Percentiles rank a stretch among this genome's conserved stretches.
Conservation (phyloP, 495 filamentous ascomycete species). For the Podospora appendiculata region DNA sequence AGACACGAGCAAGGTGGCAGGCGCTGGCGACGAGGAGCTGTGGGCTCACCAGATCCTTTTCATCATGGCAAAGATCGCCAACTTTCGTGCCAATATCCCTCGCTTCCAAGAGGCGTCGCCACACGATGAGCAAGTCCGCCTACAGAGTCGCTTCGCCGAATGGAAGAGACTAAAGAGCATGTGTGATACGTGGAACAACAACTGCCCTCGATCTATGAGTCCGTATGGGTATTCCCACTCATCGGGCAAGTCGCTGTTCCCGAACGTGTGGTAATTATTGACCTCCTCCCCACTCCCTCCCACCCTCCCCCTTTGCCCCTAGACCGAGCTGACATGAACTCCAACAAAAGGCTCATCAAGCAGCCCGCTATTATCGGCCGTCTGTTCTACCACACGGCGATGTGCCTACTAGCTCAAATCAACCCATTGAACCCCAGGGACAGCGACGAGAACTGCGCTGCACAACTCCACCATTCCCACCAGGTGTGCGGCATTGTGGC, state of each 20-base stretch:
- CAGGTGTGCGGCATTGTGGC: slow-evolving; percentile 84
- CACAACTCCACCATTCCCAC: slow-evolving; percentile 64
- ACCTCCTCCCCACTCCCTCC: neutral
- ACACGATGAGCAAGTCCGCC: slow-evolving; percentile 52
- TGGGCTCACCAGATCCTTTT: slow-evolving; percentile 91
- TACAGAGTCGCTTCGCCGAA: slow-evolving; percentile 60
- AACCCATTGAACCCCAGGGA: slow-evolving; percentile 52
- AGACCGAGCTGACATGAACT: slow-evolving; percentile 7
- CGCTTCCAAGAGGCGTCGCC: slow-evolving; percentile 51
- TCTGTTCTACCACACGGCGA: slow-evolving; percentile 85
- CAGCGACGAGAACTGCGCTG: slow-evolving; percentile 58
- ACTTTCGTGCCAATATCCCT: slow-evolving; percentile 66
- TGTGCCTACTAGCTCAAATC: slow-evolving; percentile 71
- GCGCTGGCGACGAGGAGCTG: slow-evolving; percentile 63
- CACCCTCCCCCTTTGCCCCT: neutral
- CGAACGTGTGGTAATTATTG: slow-evolving; percentile 66
- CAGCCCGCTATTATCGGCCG: slow-evolving; percentile 71
- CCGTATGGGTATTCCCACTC: slow-evolving; percentile 72
- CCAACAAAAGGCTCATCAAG: slow-evolving; percentile 61
- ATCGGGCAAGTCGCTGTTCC: slow-evolving; percentile 64
- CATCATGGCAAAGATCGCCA: slow-evolving; percentile 79
- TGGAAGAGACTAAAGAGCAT: slow-evolving; percentile 68
- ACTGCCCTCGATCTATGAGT: slow-evolving; percentile 76
- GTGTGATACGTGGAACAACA: slow-evolving; percentile 75
- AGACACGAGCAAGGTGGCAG: slow-evolving; percentile 45